Conservation (phyloP, 176 grass and related monocot genomes). For the Paspalum notatum region DNA sequence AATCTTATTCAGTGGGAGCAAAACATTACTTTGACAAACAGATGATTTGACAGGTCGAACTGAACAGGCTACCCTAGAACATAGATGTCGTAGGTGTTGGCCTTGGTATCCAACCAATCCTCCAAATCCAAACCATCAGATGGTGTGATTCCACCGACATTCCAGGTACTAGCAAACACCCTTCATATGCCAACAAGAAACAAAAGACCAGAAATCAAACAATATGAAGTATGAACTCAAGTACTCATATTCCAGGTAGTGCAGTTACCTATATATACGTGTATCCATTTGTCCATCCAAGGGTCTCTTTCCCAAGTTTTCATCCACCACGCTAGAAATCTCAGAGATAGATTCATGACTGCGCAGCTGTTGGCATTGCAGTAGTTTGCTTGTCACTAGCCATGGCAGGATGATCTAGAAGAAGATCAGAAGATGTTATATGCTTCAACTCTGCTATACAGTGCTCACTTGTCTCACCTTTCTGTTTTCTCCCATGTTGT, state of each 20-base stretch:
- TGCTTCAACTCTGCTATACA: slow-evolving; percentile 19
- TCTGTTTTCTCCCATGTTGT: slow-evolving; percentile 57
- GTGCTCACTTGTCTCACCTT: slow-evolving; percentile 55
- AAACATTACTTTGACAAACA: slow-evolving; percentile 8
- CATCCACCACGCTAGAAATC: slow-evolving; percentile 53
- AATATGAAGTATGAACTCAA: slow-evolving; percentile 28
- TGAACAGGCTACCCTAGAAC: slow-evolving; percentile 74
- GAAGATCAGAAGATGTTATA: slow-evolving; percentile 39
- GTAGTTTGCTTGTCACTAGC: slow-evolving; percentile 65
- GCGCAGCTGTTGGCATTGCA: slow-evolving; percentile 45
- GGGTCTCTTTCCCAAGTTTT: slow-evolving; percentile 48
- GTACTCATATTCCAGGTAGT: slow-evolving; percentile 19
- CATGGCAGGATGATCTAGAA: slow-evolving; percentile 72
- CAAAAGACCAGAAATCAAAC: slow-evolving; percentile 33
- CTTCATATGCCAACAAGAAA: slow-evolving; percentile 39
- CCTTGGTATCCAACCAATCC: slow-evolving; percentile 73
- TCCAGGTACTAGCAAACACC: slow-evolving; percentile 91
- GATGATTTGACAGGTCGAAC: slow-evolving; percentile 5
- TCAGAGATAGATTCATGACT: slow-evolving; percentile 55
- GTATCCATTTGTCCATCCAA: slow-evolving; percentile 45
- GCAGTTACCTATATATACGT: slow-evolving; percentile 72
- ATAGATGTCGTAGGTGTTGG: slow-evolving; percentile 80
- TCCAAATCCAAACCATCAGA: slow-evolving; percentile 78
- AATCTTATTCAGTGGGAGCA: slow-evolving; percentile 23
- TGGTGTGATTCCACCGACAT: slow-evolving; percentile 73